phyloP scores from a whole-genome alignment of 208 protist species.

The Lotmaria passim region DNA sequence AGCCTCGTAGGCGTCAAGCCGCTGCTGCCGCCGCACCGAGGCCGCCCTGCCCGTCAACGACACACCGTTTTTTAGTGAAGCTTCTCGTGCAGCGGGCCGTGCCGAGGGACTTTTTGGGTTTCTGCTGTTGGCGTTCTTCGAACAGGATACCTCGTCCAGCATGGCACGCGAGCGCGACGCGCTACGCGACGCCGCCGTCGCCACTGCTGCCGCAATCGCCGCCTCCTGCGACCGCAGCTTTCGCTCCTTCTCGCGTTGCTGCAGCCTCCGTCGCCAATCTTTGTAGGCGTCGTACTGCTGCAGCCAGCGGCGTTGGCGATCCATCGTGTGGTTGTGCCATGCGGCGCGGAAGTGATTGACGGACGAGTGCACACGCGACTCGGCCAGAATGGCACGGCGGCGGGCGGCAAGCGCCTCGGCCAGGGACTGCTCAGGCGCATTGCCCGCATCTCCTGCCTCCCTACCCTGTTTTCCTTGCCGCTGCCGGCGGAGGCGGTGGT shows the following conservation, averaged over 20 bases:
- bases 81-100: too few species aligned
- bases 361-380: conserved; percentile 24
- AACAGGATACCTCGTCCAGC: neutral
- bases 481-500: too few species aligned
- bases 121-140: neutral
- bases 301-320: conserved; percentile 15
- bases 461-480: neutral
- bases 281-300: conserved; percentile 10
- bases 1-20: conserved; percentile 26
- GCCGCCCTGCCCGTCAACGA: neutral
- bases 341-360: conserved; percentile 30
- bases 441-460: neutral
- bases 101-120: too few species aligned
- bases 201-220: conserved; percentile 14
- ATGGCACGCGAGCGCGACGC: neutral
- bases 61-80: too few species aligned
- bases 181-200: conserved; percentile 19
- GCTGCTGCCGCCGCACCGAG: neutral
- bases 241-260: neutral
- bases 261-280: neutral
- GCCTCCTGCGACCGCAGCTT: conserved; percentile 17
- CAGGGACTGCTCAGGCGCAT: neutral
- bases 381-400: conserved; percentile 13
- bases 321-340: conserved; percentile 1
- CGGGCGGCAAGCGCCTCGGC: conserved; percentile 18